Conservation (phyloP, 805 yeast genomes). For the Yarrowia keelungensis region DNA sequence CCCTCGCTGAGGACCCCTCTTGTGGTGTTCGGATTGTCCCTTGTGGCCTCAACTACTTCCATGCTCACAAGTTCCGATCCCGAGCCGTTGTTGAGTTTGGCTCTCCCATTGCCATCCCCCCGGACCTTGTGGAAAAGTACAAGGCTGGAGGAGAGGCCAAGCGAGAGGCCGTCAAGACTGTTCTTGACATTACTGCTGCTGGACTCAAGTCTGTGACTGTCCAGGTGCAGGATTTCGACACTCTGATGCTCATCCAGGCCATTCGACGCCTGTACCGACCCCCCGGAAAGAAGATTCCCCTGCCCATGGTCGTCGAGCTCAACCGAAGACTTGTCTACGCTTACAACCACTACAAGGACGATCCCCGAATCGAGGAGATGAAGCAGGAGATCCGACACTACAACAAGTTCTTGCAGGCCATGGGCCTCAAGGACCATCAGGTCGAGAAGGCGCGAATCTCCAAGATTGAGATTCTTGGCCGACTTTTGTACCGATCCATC, state of each 20-base stretch:
- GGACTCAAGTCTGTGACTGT: constrained; percentile 87
- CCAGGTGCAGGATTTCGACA: constrained; percentile 86
- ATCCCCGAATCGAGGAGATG: constrained; percentile 68
- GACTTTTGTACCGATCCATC: constrained; percentile 59
- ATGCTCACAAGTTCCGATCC: constrained; percentile 92
- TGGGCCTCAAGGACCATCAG: constrained; percentile 76
- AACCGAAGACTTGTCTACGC: constrained; percentile 87
- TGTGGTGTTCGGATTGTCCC: constrained; percentile 89
- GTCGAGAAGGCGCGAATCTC: constrained; percentile 64
- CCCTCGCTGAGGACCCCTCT: constrained; percentile 77
- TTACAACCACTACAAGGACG: constrained; percentile 73
- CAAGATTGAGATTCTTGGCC: constrained; percentile 58
- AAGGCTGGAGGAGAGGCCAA: constrained; percentile 65
- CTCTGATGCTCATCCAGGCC: constrained; percentile 86
- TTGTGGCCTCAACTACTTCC: constrained; percentile 97
- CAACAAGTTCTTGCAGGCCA: constrained; percentile 66
- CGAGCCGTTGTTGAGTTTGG: constrained; percentile 97
- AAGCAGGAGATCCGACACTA: constrained; percentile 71
- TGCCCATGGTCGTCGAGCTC: constrained; percentile 87
- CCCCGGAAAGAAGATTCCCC: constrained; percentile 71
- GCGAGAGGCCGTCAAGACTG: constrained; percentile 73
- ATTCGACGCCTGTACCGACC: constrained; percentile 89
- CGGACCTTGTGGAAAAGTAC: constrained; percentile 69
- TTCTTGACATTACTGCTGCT: constrained; percentile 72
- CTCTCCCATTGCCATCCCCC: constrained; percentile 72